Evolutionary conservation across 495 filamentous ascomycete species (phyloP), one percentile per base, ranked within the genome.

Genomic region (Bathelium albidoporum): DNA sequence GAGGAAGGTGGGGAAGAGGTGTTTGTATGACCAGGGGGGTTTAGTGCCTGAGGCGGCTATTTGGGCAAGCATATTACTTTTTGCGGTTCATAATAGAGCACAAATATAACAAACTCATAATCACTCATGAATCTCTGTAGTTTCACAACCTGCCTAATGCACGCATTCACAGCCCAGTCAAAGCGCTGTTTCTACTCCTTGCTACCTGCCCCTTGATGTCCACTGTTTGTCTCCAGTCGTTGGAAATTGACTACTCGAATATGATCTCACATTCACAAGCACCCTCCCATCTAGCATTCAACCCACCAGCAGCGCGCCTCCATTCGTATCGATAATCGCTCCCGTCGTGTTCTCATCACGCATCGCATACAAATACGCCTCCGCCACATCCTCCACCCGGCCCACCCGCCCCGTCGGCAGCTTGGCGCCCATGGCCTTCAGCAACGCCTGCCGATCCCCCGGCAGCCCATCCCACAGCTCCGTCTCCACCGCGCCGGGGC

Each of bases 371-470:
- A 73, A 55, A 69, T 68, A 75, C 16, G 58, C 61, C 69, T 75
- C 72, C 39, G 66, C 72, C 36, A 75, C 67, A 62, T 75, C 73
- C 64, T 73, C 70, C 32, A 67, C 66, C 58, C 28, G 0, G 9
- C 67, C 68, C 14, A 67, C 39, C 60, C 26, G 26, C 32, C 69
- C 68, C 22, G 69, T 73, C 41, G 65, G 36, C 66, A 70, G 61
- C 41, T 80, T 84, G 81, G 64, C 61, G 72, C 59, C 70, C 20
- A 65, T 61, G 43, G 62, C 65, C 63, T 68, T 55, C 32, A 68
- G 43, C 22, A 32, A 49, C 58, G 66, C 36, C 16, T 63, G 61
- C 49, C 58, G 45, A 55, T 62, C 61, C 49, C 45, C 59, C 18
- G 68, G 62, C 59, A 73, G 65, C 28, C 22, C 64, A 59, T 62